These are phyloP conservation scores for Hypoxylon perforatum DNA, from an alignment of 495 filamentous ascomycete genomes.

Conservation along the genomic window DNA sequence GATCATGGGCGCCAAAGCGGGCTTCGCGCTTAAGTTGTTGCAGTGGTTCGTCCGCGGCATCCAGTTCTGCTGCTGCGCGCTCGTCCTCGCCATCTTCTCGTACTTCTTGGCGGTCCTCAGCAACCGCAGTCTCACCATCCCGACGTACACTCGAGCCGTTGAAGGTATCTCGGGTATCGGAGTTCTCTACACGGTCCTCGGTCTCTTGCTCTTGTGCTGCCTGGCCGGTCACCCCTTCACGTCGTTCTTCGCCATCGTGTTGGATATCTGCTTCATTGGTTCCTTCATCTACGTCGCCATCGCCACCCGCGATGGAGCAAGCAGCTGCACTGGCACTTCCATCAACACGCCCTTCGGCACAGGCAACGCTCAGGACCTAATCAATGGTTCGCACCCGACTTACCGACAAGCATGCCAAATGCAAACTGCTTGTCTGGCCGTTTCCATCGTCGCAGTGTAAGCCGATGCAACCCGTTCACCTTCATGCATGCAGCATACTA, in stretches of 20 bases:
- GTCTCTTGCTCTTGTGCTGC: conserved; percentile 79
- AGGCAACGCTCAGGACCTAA: conserved; percentile 59
- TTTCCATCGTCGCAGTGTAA: conserved; percentile 83
- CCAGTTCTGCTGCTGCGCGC: conserved; percentile 75
- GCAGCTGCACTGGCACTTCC: conserved; percentile 65
- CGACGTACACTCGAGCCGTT: conserved; percentile 76
- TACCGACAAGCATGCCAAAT: conserved; percentile 72
- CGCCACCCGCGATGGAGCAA: conserved; percentile 70
- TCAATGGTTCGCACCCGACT: conserved; percentile 57
- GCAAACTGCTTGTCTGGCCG: conserved; percentile 77
- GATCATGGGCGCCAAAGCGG: conserved; percentile 56
- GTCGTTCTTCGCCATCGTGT: conserved; percentile 74
- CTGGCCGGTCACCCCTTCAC: conserved; percentile 74
- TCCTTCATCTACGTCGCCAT: conserved; percentile 71
- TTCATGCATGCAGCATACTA: conserved; percentile 18
- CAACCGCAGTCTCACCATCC: conserved; percentile 68
- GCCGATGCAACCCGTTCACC: conserved; percentile 43
- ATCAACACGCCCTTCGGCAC: conserved; percentile 75
- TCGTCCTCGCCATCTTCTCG: conserved; percentile 84
- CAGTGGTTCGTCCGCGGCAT: conserved; percentile 73
- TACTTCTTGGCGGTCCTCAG: conserved; percentile 74
- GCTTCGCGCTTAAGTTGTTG: conserved; percentile 69
- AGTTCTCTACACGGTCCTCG: conserved; percentile 76
- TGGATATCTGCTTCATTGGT: conserved; percentile 68
- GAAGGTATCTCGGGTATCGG: conserved; percentile 82